A percentile compares a stretch with the other conserved stretches of the same genome.
Conservation (phyloP, 441 rosid species). For the Brassica balearica region DNA sequence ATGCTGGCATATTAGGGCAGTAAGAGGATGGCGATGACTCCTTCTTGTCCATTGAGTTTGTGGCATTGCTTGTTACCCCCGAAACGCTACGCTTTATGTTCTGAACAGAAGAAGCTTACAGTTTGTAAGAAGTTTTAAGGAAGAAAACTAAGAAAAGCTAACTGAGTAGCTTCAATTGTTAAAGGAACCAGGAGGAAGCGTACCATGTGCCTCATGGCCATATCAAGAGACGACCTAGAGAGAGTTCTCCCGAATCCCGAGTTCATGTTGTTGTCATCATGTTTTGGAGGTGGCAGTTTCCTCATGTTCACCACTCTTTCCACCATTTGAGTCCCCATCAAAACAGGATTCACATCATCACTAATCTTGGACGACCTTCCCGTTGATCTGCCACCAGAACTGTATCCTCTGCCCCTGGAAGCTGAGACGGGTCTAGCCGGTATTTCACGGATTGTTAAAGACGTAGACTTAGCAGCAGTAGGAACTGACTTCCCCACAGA, state of each 20-base stretch:
- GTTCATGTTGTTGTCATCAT: neutral
- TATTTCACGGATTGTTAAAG: constrained; percentile 58
- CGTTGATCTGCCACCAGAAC: constrained; percentile 42
- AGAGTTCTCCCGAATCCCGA: constrained; percentile 1
- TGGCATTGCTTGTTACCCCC: neutral
- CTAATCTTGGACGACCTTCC: constrained; percentile 45
- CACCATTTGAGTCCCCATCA: constrained; percentile 83
- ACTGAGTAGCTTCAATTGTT: neutral
- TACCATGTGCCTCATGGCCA: constrained; percentile 15
- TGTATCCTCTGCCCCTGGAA: constrained; percentile 54
- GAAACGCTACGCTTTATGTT: neutral
- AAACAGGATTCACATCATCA: constrained; percentile 73
- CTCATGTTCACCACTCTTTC: constrained; percentile 82
- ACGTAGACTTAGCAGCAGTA: constrained; percentile 47
- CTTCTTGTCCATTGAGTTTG: neutral
- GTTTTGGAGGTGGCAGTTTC: constrained; percentile 2
- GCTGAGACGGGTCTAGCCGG: constrained; percentile 71
- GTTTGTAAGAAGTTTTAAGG: neutral
- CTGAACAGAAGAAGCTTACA: neutral
- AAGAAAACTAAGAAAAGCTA: too few species aligned
- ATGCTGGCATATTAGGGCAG: neutral
- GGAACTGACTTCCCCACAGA: constrained; percentile 60
- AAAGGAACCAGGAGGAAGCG: neutral
- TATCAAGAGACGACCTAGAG: constrained; percentile 11
- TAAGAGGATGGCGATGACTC: neutral